A percentile compares a stretch with the other conserved stretches of the same genome.
Conservation (phyloP, 73 alveolate genomes). For the Paramecium octaurelia region DNA sequence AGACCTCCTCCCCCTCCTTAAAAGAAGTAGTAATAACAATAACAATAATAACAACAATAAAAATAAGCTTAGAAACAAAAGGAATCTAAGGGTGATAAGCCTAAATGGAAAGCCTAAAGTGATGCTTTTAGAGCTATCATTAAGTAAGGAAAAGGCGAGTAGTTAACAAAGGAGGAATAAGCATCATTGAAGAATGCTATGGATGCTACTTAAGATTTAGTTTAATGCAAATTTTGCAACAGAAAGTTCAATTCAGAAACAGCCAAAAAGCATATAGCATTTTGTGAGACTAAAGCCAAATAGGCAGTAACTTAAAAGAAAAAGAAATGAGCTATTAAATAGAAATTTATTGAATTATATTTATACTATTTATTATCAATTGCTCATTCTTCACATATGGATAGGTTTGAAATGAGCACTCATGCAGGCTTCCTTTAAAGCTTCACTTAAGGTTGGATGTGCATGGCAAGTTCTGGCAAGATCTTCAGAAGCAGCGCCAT, state of each 20-base stretch:
- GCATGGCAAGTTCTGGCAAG: conserved; percentile 96
- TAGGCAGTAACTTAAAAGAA: conserved; percentile 34
- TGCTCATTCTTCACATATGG: conserved; percentile 67
- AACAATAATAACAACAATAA: conserved; percentile 4
- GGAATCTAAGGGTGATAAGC: not conserved
- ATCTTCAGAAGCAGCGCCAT: conserved; percentile 97
- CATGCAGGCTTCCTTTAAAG: conserved; percentile 92
- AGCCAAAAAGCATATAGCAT: conserved; percentile 70
- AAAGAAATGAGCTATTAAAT: not conserved
- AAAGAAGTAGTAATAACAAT: not conserved
- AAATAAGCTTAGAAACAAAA: not conserved
- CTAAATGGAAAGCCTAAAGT: conserved; percentile 65
- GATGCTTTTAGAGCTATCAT: conserved; percentile 68
- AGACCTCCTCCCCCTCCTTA: conserved; percentile 1
- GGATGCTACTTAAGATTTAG: conserved; percentile 55
- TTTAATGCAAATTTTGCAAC: conserved; percentile 64
- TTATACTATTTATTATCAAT: not conserved
- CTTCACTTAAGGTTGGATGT: conserved; percentile 96
- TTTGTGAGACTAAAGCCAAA: conserved; percentile 68
- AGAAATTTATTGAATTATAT: not conserved
- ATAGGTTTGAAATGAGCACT: conserved; percentile 90
- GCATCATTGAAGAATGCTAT: conserved; percentile 11
- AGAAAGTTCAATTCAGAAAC: conserved; percentile 68
- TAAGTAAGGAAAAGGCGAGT: conserved; percentile 66
- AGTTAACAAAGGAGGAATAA: not conserved